Evolutionary conservation across 805 yeast species (phyloP), one percentile per base, ranked within the genome.

Genomic region (Saturnispora saitoi): DNA sequence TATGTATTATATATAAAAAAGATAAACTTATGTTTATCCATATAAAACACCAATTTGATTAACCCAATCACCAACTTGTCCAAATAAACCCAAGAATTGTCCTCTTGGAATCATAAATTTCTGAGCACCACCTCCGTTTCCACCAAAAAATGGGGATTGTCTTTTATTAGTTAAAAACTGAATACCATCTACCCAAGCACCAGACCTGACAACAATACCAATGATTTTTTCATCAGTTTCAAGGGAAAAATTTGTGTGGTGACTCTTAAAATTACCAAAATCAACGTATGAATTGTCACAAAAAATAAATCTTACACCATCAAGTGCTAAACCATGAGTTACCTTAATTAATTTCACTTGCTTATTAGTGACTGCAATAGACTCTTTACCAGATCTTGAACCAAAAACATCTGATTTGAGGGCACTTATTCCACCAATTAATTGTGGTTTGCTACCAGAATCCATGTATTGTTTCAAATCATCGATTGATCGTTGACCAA

Each of bases 181-280:
- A 20, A 87, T 68, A 1, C 83, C 96, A 69, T 93, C 98, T 4
- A 93, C 70, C 97, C 98, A 93, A 1, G 73, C 80, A 10, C 98
- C 98, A 38, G 79, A 71, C 54, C 95, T 72, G 42, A 88, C 67
- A 39, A 74, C 71, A 48, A 90, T 68, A 24, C 82, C 83, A 3
- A 70, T 62, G 7, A 91, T 68, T 9, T 54, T 50, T 60, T 91
- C 96, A 42, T 80, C 86, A 0, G 62, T 62, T 3, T 68, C 67
- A n/a, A 89, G 57, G 1, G 59, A 61, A 50, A 83, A 75, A 51
- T 83, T 89, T 0, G 80, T 59, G 52, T 71, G 81, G 50, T 76
- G 70, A 9, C 55, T 54, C 5, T 75, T 81, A 48, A 70, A 67
- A 24, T 77, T 76, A 4, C 91, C 93, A 45, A 80, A 67, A 11